phyloP scores from a whole-genome alignment of 2,329 filamentous ascomycete genomes.

The Ophiostoma piceae region DNA sequence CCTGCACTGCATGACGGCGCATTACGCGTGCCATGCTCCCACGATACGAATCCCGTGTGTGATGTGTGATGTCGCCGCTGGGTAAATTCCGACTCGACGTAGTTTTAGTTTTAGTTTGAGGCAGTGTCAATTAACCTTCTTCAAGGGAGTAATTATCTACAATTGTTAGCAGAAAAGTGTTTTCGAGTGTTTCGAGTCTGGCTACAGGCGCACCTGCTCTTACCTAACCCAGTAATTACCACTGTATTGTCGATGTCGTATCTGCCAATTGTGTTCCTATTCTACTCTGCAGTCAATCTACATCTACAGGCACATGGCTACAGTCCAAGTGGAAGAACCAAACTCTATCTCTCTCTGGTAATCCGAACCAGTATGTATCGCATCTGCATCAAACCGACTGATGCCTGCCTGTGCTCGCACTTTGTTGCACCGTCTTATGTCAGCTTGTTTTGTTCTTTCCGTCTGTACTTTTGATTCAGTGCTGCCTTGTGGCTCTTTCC shows the following conservation, averaged over 20 bases:
- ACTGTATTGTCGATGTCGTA: background rate
- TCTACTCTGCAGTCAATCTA: background rate
- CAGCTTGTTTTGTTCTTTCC: background rate
- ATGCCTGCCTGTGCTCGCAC: background rate
- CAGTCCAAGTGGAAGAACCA: background rate
- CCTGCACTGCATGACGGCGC: background rate
- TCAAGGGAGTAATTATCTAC: no score
- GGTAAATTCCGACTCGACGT: background rate
- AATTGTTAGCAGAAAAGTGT: no score
- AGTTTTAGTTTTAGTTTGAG: background rate
- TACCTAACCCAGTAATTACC: background rate
- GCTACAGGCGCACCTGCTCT: no score
- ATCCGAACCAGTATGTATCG: background rate
- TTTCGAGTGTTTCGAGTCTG: no score
- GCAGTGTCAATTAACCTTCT: no score
- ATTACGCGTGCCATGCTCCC: background rate
- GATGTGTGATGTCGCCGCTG: background rate
- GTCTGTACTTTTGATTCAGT: background rate
- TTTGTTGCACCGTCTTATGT: conserved; percentile 7
- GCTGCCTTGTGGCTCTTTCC: background rate
- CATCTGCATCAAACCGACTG: background rate
- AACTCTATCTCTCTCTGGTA: background rate
- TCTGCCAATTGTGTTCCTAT: background rate
- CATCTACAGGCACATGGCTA: background rate
- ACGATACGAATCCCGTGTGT: background rate